Conservation (phyloP, 2,329 filamentous ascomycete genomes). For the Cladosporium sp. region DNA sequence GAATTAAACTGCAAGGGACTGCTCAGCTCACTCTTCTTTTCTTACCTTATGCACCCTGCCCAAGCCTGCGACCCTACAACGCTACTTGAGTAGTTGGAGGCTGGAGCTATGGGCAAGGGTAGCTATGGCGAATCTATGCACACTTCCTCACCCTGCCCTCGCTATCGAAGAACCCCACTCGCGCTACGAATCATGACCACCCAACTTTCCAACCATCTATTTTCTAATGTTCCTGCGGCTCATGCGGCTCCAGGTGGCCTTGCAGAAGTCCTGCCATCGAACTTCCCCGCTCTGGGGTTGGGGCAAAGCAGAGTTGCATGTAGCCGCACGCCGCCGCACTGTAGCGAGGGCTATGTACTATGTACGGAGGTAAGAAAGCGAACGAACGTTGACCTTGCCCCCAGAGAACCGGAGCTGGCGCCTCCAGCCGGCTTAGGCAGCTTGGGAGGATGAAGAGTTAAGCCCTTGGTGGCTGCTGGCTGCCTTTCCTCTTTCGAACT, state of each 20-base stretch:
- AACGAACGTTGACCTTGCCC: too few relatives aligned
- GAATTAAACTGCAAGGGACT: slow-evolving; percentile 1
- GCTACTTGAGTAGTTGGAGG: not conserved
- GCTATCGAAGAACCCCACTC: not conserved
- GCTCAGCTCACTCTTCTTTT: not conserved
- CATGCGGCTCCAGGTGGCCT: not conserved
- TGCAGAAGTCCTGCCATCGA: not conserved
- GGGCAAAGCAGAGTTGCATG: not conserved
- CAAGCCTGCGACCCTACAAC: not conserved
- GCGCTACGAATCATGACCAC: not conserved
- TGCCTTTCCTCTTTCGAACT: not conserved
- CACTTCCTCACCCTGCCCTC: not conserved
- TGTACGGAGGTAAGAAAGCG: not conserved
- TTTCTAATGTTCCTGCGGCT: not conserved
- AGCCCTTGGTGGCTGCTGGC: not conserved
- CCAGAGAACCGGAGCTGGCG: not conserved
- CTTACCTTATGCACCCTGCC: not conserved
- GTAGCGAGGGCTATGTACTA: not conserved
- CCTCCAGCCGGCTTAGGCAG: not conserved
- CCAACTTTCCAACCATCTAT: not conserved
- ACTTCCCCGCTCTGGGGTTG: slow-evolving; percentile 1
- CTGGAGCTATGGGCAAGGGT: not conserved
- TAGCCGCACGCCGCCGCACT: not conserved
- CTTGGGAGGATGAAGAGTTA: not conserved
- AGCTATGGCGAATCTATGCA: not conserved